phyloP scores from a whole-genome alignment of 2,329 filamentous ascomycete genomes.

The Cytospora paraplurivora region DNA sequence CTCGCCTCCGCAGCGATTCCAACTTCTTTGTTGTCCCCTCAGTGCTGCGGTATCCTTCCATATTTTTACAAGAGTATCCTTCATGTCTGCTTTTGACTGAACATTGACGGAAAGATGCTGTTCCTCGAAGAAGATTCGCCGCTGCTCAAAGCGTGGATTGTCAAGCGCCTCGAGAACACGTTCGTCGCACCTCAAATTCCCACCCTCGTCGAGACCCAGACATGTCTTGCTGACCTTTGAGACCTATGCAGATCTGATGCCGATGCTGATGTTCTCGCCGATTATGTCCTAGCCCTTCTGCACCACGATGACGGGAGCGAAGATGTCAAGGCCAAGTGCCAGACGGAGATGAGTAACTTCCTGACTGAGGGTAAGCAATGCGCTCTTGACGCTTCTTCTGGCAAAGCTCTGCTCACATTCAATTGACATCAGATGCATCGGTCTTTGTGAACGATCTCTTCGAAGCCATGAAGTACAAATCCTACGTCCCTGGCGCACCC shows the following conservation, averaged over 20 bases:
- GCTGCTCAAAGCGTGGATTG: conserved; percentile 74
- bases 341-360: conserved; percentile 75
- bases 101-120: conserved; percentile 51
- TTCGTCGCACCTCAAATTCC: conserved; percentile 43
- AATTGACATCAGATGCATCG: conserved; percentile 49
- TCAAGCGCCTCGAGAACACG: conserved; percentile 76
- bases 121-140: conserved; percentile 64
- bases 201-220: not conserved
- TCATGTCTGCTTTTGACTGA: conserved; percentile 16
- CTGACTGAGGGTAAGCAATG: conserved; percentile 61
- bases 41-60: not conserved
- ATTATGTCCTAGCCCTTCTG: conserved; percentile 80
- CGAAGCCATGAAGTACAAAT: conserved; percentile 62
- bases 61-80: conserved; percentile 7
- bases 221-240: conserved; percentile 12
- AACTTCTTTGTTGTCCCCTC: not conserved
- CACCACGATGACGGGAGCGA: conserved; percentile 67
- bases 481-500: conserved; percentile 59
- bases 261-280: conserved; percentile 78
- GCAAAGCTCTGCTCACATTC: not conserved
- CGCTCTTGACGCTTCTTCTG: conserved; percentile 1
- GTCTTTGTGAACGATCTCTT: conserved; percentile 74
- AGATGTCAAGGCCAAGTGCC: conserved; percentile 67
- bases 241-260: conserved; percentile 65
- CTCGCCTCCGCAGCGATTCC: not conserved